phyloP scores from a whole-genome alignment of 2,329 filamentous ascomycete species.

The Pestalotiopsis sp. region DNA sequence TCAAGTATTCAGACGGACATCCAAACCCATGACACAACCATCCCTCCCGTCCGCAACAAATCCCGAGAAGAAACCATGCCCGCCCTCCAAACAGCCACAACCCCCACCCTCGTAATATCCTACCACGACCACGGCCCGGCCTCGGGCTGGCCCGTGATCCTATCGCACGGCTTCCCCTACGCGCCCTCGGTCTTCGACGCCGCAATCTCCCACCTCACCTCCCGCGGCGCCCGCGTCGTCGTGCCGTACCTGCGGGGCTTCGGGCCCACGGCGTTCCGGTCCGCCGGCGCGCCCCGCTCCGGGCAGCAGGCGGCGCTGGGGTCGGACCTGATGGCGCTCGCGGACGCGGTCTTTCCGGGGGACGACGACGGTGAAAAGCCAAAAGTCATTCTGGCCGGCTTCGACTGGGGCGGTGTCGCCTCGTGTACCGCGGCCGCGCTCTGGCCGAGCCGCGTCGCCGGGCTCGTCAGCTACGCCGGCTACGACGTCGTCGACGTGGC shows the following conservation, averaged over 20 bases:
- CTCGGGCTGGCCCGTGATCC: conserved; percentile 22
- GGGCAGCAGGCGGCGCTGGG: conserved; percentile 30
- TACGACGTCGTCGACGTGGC: conserved; percentile 12
- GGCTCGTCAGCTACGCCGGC: conserved; percentile 26
- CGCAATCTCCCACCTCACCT: conserved; percentile 22
- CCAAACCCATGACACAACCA: too few species aligned
- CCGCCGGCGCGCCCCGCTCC: conserved; percentile 21
- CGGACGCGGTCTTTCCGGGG: conserved; percentile 21
- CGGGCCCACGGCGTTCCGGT: conserved; percentile 26
- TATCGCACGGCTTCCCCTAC: conserved; percentile 31
- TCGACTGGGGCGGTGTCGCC: conserved; percentile 30
- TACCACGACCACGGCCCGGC: conserved; percentile 22
- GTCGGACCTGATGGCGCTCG: conserved; percentile 26
- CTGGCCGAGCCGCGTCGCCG: conserved; percentile 27
- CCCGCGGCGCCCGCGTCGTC: conserved; percentile 26
- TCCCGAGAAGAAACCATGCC: background rate
- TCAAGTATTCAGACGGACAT: too few species aligned
- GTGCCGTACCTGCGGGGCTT: conserved; percentile 30
- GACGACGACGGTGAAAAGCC: conserved; percentile 24
- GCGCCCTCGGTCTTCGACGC: conserved; percentile 25
- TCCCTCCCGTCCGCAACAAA: too few species aligned
- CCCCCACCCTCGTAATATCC: conserved; percentile 15
- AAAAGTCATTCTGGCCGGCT: conserved; percentile 25
- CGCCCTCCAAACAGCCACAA: background rate
- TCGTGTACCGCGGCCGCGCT: conserved; percentile 28